phyloP scores from a whole-genome alignment of 352 stramenopile species.

The Phytophthora tubulina region DNA sequence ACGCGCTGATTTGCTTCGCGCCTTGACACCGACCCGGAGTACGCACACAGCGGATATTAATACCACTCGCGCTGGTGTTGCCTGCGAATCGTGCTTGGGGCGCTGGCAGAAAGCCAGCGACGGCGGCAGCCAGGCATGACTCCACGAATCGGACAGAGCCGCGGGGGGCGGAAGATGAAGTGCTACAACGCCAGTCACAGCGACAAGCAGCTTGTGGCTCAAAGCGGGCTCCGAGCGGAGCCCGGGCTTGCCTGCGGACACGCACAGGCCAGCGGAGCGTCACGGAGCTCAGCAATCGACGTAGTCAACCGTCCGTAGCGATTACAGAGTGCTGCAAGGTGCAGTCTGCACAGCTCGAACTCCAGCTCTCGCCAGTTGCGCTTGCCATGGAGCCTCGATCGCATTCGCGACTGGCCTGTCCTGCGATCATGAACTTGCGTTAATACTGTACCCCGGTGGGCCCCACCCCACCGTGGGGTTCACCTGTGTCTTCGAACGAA shows the following conservation, averaged over 20 bases:
- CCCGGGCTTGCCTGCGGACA: constrained; percentile 15
- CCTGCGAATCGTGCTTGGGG: constrained; percentile 21
- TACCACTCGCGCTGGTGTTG: constrained; percentile 15
- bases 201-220: constrained; percentile 32
- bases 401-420: constrained; percentile 14
- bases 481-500: constrained; percentile 22
- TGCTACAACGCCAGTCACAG: constrained; percentile 37
- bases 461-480: not conserved
- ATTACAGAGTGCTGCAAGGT: constrained; percentile 15
- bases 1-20: constrained; percentile 30
- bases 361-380: constrained; percentile 30
- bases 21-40: constrained; percentile 8
- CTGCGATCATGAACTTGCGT: constrained; percentile 1
- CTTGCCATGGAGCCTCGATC: constrained; percentile 30
- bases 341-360: constrained; percentile 1
- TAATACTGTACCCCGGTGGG: not conserved
- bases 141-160: constrained; percentile 38
- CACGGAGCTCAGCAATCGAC: constrained; percentile 32
- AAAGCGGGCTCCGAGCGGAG: not conserved
- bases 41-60: not conserved
- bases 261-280: constrained; percentile 13
- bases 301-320: constrained; percentile 13
- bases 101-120: constrained; percentile 36
- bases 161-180: constrained; percentile 44
- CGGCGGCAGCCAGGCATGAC: constrained; percentile 28